Conservation (phyloP, 164 flowering plant species). For the Akebia trifoliata region DNA sequence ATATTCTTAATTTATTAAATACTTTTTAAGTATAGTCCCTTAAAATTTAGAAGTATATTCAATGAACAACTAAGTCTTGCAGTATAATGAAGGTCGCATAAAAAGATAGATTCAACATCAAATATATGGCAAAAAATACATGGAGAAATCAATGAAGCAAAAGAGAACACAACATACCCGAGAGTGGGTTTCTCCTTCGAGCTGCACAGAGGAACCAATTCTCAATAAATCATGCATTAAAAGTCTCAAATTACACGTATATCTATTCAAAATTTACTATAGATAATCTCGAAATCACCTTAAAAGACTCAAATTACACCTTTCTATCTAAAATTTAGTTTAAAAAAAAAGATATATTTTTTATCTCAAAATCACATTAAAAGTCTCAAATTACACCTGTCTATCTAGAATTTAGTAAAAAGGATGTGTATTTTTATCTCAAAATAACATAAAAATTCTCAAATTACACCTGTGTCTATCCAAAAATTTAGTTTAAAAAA, state of each 20-base stretch:
- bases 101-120: not conserved
- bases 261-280: not conserved
- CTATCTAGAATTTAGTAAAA: too few relatives aligned
- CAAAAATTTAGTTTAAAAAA: not conserved
- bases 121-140: slow-evolving; percentile 1
- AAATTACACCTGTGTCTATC: not conserved
- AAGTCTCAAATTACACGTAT: not conserved
- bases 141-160: not conserved
- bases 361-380: too few relatives aligned
- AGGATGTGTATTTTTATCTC: too few relatives aligned
- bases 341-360: too few relatives aligned
- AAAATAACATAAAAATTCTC: not conserved
- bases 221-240: not conserved
- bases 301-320: not conserved
- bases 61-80: not conserved
- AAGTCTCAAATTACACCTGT: too few relatives aligned
- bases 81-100: not conserved
- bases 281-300: not conserved
- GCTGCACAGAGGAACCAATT: slow-evolving; percentile 44
- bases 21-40: too few relatives aligned
- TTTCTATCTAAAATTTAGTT: not conserved
- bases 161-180: slow-evolving; percentile 51
- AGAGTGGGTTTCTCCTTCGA: slow-evolving; percentile 99
- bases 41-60: too few relatives aligned
- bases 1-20: too few relatives aligned